phyloP scores from a whole-genome alignment of 441 rosid species.

The Mallotus japonicus region DNA sequence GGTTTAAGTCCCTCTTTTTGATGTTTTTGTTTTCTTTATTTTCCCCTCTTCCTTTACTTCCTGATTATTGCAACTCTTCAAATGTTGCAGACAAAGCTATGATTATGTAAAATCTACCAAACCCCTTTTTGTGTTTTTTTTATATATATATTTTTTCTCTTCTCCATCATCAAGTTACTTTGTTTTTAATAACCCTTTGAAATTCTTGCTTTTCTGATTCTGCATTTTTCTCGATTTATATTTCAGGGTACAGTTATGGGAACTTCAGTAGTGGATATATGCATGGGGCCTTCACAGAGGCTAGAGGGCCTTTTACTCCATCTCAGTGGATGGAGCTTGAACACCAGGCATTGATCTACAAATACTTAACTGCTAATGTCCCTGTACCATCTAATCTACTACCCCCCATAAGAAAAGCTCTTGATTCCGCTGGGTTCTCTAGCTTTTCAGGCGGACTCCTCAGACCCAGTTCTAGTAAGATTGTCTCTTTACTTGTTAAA shows the following conservation, averaged over 20 bases:
- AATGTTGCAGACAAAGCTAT: slow-evolving; percentile 28
- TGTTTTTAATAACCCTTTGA: not conserved
- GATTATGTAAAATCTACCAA: slow-evolving; percentile 17
- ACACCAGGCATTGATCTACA: slow-evolving; percentile 90
- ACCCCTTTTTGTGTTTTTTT: not conserved
- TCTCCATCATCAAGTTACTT: slow-evolving; percentile 7
- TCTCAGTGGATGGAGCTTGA: slow-evolving; percentile 91
- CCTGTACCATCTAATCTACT: slow-evolving; percentile 78
- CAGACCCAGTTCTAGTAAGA: slow-evolving; percentile 64
- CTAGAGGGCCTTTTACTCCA: slow-evolving; percentile 70
- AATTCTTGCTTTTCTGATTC: slow-evolving; percentile 9
- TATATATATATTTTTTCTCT: slow-evolving; percentile 5
- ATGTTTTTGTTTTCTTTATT: not conserved
- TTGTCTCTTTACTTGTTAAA: not conserved
- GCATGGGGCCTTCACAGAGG: slow-evolving; percentile 47
- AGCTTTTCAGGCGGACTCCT: slow-evolving; percentile 43
- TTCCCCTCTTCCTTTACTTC: slow-evolving; percentile 1
- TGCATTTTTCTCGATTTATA: not conserved
- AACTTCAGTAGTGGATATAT: slow-evolving; percentile 46
- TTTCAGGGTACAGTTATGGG: slow-evolving; percentile 55
- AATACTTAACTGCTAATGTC: slow-evolving; percentile 68
- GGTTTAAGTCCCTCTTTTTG: slow-evolving; percentile 6
- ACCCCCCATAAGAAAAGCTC: slow-evolving; percentile 57
- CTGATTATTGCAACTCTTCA: slow-evolving; percentile 22
- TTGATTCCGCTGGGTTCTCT: slow-evolving; percentile 47